phyloP scores from a whole-genome alignment of 2,329 filamentous ascomycete genomes.

The Verticillium longisporum region DNA sequence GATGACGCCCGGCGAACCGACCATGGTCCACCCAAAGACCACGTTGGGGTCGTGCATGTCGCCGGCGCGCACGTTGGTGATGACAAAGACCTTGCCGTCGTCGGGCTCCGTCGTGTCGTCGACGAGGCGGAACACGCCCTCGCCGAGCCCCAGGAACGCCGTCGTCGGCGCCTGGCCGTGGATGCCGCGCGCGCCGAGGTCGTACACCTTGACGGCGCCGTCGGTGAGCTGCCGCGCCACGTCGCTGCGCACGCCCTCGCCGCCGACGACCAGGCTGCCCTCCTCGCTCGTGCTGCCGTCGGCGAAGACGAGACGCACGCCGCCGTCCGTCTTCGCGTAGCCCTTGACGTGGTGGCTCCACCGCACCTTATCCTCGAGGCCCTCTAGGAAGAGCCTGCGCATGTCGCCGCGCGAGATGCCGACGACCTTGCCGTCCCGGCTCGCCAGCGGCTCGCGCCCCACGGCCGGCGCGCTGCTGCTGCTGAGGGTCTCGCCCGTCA shows the following conservation, averaged over 20 bases:
- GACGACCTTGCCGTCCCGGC: slow-evolving; percentile 51
- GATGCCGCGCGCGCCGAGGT: slow-evolving; percentile 56
- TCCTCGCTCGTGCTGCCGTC: slow-evolving; percentile 54
- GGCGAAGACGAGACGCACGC: slow-evolving; percentile 50
- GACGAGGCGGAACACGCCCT: slow-evolving; percentile 52
- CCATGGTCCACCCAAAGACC: slow-evolving; percentile 59
- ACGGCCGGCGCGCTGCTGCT: slow-evolving; percentile 18
- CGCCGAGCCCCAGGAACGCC: slow-evolving; percentile 54
- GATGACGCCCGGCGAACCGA: slow-evolving; percentile 49
- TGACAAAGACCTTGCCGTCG: slow-evolving; percentile 43
- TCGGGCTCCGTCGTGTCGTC: slow-evolving; percentile 36
- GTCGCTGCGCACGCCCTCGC: slow-evolving; percentile 56
- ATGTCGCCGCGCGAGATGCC: slow-evolving; percentile 59
- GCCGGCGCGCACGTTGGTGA: slow-evolving; percentile 56
- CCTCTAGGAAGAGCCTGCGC: slow-evolving; percentile 50
- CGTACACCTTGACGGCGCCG: slow-evolving; percentile 53
- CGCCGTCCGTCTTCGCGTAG: slow-evolving; percentile 47
- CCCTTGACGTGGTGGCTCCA: slow-evolving; percentile 50
- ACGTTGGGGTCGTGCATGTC: slow-evolving; percentile 52
- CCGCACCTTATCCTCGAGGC: slow-evolving; percentile 46
- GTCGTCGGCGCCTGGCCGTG: slow-evolving; percentile 58
- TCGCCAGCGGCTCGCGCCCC: slow-evolving; percentile 29
- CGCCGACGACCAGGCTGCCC: slow-evolving; percentile 52
- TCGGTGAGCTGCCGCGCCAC: slow-evolving; percentile 53
- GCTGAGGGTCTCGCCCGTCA: slow-evolving; percentile 38